Evolutionary conservation across 345 rosid species (phyloP).

Genomic region (Hibiscus syriacus): DNA sequence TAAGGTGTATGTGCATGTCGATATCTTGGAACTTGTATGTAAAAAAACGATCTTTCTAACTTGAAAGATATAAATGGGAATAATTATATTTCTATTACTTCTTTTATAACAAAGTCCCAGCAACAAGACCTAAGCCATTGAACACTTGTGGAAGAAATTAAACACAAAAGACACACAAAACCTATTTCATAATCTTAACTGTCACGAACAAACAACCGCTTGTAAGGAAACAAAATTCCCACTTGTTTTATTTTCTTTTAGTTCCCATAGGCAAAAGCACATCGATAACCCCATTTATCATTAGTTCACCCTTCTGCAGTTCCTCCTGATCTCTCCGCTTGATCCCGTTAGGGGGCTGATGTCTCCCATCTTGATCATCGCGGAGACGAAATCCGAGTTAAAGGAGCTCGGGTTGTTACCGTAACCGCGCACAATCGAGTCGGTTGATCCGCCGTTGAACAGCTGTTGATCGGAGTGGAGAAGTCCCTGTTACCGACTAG

Average conservation of each 20-base stretch:
- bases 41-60: too few species aligned
- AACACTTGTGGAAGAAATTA: not conserved
- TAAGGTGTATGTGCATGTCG: too few species aligned
- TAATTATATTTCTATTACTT: too few species aligned
- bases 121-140: too few species aligned
- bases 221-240: not conserved
- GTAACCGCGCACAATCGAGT: constrained; percentile 51
- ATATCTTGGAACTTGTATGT: too few species aligned
- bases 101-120: too few species aligned
- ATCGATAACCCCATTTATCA: not conserved
- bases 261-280: not conserved
- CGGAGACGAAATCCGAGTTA: constrained; percentile 49
- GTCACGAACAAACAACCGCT: too few species aligned
- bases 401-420: constrained; percentile 44
- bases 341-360: constrained; percentile 73
- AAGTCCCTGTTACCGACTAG: constrained; percentile 48
- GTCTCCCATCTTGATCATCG: constrained; percentile 83
- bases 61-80: too few species aligned
- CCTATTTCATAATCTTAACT: too few species aligned
- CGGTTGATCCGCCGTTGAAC: constrained; percentile 67
- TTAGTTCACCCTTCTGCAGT: constrained; percentile 58
- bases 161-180: not conserved
- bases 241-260: not conserved
- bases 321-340: constrained; percentile 66
- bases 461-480: constrained; percentile 72